Evolutionary conservation across 306 rosid species (phyloP).

Genomic region (Prinsepia uniflora): DNA sequence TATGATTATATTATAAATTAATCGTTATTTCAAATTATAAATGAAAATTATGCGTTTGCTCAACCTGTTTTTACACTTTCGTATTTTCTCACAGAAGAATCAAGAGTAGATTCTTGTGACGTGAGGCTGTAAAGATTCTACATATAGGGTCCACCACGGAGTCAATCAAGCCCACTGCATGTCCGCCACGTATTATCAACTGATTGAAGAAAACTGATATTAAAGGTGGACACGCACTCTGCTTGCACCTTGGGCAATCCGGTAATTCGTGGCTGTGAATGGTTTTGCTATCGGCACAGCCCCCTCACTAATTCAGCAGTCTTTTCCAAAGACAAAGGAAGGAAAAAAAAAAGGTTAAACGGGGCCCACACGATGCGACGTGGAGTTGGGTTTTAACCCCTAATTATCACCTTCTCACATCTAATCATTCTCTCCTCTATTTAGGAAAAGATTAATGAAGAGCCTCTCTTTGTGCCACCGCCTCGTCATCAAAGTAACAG

Average conservation of each 20-base stretch:
- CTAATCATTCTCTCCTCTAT: constrained; percentile 30
- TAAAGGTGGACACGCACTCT: constrained; percentile 38
- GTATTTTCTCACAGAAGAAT: constrained; percentile 29
- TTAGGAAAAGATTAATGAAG: constrained; percentile 19
- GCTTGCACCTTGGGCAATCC: constrained; percentile 25
- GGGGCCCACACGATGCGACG: constrained; percentile 36
- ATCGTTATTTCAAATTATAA: no score
- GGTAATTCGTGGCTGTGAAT: constrained; percentile 26
- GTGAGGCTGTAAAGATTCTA: constrained; percentile 48
- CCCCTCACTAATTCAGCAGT: constrained; percentile 31
- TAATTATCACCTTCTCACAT: constrained; percentile 18
- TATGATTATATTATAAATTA: no score
- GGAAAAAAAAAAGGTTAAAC: not conserved
- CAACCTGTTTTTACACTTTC: not conserved
- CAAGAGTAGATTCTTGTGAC: constrained; percentile 50
- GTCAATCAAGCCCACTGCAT: constrained; percentile 44
- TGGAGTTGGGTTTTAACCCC: constrained; percentile 28
- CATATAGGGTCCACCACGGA: constrained; percentile 15
- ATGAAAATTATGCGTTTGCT: not conserved
- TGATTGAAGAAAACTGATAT: not conserved
- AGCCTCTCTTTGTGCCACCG: not conserved
- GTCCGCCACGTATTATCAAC: constrained; percentile 49
- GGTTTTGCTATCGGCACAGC: constrained; percentile 32
- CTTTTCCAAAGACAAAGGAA: constrained; percentile 67
- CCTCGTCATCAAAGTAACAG: not conserved